A percentile compares a stretch with the other conserved stretches of the same genome.
Conservation (phyloP, 2,329 filamentous ascomycete genomes). For the Bipolaris oryzae region DNA sequence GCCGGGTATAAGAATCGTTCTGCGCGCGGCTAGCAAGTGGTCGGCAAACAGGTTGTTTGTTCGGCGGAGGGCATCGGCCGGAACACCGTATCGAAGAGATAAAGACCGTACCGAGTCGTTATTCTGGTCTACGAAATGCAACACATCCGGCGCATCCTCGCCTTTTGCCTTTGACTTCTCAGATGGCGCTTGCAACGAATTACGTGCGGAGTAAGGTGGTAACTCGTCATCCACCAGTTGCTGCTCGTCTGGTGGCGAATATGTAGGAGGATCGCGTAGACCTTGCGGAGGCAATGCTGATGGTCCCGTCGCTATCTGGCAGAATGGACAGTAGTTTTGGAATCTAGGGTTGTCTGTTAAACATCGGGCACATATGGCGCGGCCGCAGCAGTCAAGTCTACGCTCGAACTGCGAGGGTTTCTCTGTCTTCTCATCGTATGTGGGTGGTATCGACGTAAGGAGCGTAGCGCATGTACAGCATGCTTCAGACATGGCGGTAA, state of each 20-base stretch:
- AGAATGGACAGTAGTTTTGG: conserved; percentile 72
- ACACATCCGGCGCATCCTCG: conserved; percentile 63
- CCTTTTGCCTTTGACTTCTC: conserved; percentile 39
- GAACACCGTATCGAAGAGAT: conserved; percentile 73
- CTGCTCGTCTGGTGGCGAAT: conserved; percentile 54
- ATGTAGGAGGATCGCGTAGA: conserved; percentile 71
- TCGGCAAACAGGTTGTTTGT: conserved; percentile 75
- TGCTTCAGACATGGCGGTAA: conserved; percentile 48
- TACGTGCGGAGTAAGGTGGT: conserved; percentile 53
- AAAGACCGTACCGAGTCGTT: conserved; percentile 71
- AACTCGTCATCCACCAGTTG: conserved; percentile 45
- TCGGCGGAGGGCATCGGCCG: conserved; percentile 65
- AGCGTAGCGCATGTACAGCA: conserved; percentile 75
- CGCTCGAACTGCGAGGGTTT: conserved; percentile 67
- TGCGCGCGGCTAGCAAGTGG: conserved; percentile 71
- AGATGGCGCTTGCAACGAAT: conserved; percentile 26
- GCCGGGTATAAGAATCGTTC: conserved; percentile 73
- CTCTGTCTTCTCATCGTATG: conserved; percentile 62
- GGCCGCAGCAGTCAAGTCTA: conserved; percentile 69
- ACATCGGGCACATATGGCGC: conserved; percentile 74
- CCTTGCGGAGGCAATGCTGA: conserved; percentile 65
- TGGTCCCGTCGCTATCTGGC: conserved; percentile 70
- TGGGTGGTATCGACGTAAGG: conserved; percentile 61
- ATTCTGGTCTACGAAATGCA: conserved; percentile 76
- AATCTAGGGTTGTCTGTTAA: conserved; percentile 73